Conservation (phyloP, 192 early-diverging fungal species). For the Coemansia sp. region DNA sequence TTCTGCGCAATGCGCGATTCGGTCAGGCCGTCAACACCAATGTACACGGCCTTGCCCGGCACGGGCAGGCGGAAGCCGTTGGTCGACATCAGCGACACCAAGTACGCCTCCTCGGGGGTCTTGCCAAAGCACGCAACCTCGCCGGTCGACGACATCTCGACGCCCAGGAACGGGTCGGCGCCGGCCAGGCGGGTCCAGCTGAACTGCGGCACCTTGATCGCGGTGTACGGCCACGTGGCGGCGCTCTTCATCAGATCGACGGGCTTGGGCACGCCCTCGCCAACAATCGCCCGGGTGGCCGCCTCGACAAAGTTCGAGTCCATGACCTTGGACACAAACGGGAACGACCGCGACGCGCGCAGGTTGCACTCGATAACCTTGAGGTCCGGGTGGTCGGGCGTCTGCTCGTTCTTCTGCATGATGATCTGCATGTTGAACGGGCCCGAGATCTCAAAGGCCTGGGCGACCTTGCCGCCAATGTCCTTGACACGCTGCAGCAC, state of each 20-base stretch:
- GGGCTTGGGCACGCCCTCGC: conserved; percentile 58
- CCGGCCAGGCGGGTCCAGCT: conserved; percentile 93
- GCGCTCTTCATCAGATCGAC: conserved; percentile 50
- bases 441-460: conserved; percentile 92
- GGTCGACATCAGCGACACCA: conserved; percentile 76
- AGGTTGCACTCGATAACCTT: conserved; percentile 99
- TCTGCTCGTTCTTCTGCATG: conserved; percentile 47
- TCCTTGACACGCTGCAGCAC: conserved; percentile 65
- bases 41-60: conserved; percentile 58
- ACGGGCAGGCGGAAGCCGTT: conserved; percentile 89
- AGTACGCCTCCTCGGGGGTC: conserved; percentile 86
- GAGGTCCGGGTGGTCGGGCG: conserved; percentile 52
- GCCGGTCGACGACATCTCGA: conserved; percentile 98
- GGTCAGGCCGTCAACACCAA: conserved; percentile 76
- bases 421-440: conserved; percentile 99
- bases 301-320: conserved; percentile 90
- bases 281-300: conserved; percentile 79
- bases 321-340: conserved; percentile 94
- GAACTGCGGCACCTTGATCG: conserved; percentile 95
- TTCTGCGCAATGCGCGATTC: conserved; percentile 66
- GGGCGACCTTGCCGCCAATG: conserved; percentile 84
- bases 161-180: conserved; percentile 95
- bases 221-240: conserved; percentile 65
- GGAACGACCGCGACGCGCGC: conserved; percentile 96
- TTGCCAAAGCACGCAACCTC: conserved; percentile 97